Base-by-base conservation (phyloP, 2,329 filamentous ascomycete species). In the Monosporascus sp. region DNA sequence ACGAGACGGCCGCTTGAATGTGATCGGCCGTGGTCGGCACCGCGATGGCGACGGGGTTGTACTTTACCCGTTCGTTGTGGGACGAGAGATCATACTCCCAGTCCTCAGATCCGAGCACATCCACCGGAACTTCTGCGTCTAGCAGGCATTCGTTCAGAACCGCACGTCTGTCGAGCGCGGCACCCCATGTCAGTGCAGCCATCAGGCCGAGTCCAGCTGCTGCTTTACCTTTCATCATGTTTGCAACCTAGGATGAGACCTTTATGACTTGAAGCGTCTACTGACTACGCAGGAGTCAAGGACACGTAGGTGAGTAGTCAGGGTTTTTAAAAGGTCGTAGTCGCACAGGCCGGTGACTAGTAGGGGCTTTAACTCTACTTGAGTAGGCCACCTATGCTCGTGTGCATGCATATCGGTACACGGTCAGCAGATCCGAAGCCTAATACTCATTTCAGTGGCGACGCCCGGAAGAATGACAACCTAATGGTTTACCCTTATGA, bases 1-100 rank as follows among this genome's bases (percentile, higher is more conserved):
- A 78, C 22, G 68, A 60, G 14, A 79, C 70, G 8, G 75, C 73
- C 53, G 69, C 68, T 49, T 72, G 69, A 35, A 78, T 71, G 51
- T 78, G 71, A 45, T 73, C 69, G 44, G 65, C 63, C 14, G 70
- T 75, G 6, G 63, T 70, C 8, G 75, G 74, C 3, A 73, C 64
- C 1, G 74, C 73, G 41, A 78, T 71, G 14, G 72, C 71, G 8
- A 67, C 68, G 0, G 75, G 76, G 19, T 55, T 64, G 49, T 63
- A 68, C 17, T 56, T 45, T 20, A 68, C 27, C 37, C 67, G 57
- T 26, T 61, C 53, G 53, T 69, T 69, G 54, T 65, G 68, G 7
- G 66, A 60, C 5, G 58, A 61, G 22, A 58, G 57, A 26, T 68
- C 64, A 37, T 55, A 52, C 19, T 60, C 58, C 58, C 65, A 69